Evolutionary conservation across 2,329 filamentous ascomycete genomes (phyloP), one percentile per base, ranked within the genome.

Genomic region (Daldinia sp.): DNA sequence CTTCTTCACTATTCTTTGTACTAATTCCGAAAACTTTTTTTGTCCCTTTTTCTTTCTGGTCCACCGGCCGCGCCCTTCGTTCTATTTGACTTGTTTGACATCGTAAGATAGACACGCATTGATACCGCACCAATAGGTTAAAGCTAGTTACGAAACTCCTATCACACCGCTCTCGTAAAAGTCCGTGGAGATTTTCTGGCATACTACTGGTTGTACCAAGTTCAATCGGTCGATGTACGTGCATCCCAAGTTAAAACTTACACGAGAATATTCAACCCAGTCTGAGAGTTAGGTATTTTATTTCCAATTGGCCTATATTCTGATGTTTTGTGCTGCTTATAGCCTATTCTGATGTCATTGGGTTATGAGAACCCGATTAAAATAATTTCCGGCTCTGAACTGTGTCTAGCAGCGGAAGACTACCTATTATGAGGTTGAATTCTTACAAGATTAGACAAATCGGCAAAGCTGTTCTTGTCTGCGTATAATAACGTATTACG

Each of bases 101-200:
- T 60, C 54, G 50, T 65, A 39, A 63, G 63, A 65, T 53, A 20
- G 33, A 63, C 26, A 63, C 20, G 39, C 50, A 60, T 54, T 48
- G 35, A 53, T 15, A 57, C 42, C 42, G 58, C 57, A 65, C 54
- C 58, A 59, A 59, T 59, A 23, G 20, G 20, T 23, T 23, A 23
- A 23, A 23, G 20, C 1, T 23, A 20, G 18, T 48, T 62, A 42
- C 30, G 6, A 58, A 59, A 57, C 30, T 57, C 28, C 44, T 54
- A 48, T 39, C 41, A 63, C 39, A 65, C 61, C 62, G 58, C 61
- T 12, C 28, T 39, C 28, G 9, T 15, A 20, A 23, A 48, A 13
- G 6, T 57, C 35, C 62, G 53, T 65, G 53, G 61, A 39, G 23
- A 50, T 42, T 44, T 62, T 35, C 58, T 50, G 48, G 9, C 20